Percentiles rank a stretch among this genome's conserved stretches.
Conservation (phyloP, 768 basidiomycete genomes). For the Podaxis carcinomalis region DNA sequence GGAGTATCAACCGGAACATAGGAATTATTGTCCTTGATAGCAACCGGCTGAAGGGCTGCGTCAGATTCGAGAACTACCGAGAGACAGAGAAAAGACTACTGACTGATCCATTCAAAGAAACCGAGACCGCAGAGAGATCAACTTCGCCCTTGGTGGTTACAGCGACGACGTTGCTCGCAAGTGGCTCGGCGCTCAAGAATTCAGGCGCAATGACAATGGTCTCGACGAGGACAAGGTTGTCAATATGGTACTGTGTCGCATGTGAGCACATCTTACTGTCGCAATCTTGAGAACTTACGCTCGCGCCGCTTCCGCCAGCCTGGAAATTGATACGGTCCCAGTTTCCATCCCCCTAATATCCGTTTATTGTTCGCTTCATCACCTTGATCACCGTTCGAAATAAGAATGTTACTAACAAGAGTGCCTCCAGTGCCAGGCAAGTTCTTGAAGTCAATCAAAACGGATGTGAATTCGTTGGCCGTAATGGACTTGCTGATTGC, state of each 20-base stretch:
- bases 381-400: not conserved
- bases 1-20: slow-evolving; percentile 44
- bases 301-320: slow-evolving; percentile 40
- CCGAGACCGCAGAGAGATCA: slow-evolving; percentile 32
- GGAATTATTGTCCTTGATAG: slow-evolving; percentile 30
- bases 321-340: slow-evolving; percentile 52
- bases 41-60: slow-evolving; percentile 21
- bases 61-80: not conserved
- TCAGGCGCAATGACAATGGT: slow-evolving; percentile 40
- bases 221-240: slow-evolving; percentile 46
- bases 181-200: slow-evolving; percentile 49
- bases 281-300: slow-evolving; percentile 20
- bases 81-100: not conserved
- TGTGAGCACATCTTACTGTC: not conserved
- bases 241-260: slow-evolving; percentile 38
- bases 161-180: slow-evolving; percentile 42
- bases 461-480: slow-evolving; percentile 34
- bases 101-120: slow-evolving; percentile 37
- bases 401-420: slow-evolving; percentile 23
- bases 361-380: not conserved
- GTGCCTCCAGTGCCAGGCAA: slow-evolving; percentile 37
- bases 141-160: slow-evolving; percentile 46
- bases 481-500: slow-evolving; percentile 35
- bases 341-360: slow-evolving; percentile 29
- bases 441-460: slow-evolving; percentile 42